Base-by-base conservation (phyloP, 352 stramenopile species). In the Phytophthora constricta region DNA sequence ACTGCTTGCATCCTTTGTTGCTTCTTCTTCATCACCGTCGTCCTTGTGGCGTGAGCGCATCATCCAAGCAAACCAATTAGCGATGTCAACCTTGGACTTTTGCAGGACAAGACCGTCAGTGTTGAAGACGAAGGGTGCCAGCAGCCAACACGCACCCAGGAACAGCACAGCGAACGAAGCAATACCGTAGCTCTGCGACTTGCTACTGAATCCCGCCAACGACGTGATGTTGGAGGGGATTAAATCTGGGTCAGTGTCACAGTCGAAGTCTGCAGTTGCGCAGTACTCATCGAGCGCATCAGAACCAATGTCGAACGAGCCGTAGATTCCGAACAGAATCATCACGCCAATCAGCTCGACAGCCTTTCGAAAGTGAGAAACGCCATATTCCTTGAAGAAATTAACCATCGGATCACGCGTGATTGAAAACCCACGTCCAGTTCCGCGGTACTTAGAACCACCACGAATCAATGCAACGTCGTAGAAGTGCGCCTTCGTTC, bases 91-190 rank as follows among this genome's bases (percentile, higher is more conserved):
- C 50, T 86, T 91, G 10, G 87, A 89, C 65, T 95, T 95, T 31
- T 89, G 80, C 16, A 91, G 74, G 47, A 93, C 89, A 14, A 96
- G 57, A 14, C 87, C 87, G 42, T 95, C 87, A n/a, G 89, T 95
- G 69, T 96, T 96, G 72, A 95, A 96, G 4, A 96, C 63, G 54
- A 95, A 96, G 0, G 88, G 88, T 17, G 86, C 86, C 43, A 95
- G 71, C 34, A 96, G 69, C 88, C 88, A 96, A 42, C 86, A 94
- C 7, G 86, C 81, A 23, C 83, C 86, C 3, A 96, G 76, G 28
- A 96, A 77, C 46, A 91, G 65, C 55, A 96, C 86, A 11, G 89
- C 87, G 52, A 96, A 95, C 4, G 89, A 93, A 5, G 86, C 81
- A 23, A 95, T 70, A 0, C 89, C 87, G 48, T 91, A 96, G 46